phyloP scores from a whole-genome alignment of 495 filamentous ascomycete genomes.

The Cercophora scortea region DNA sequence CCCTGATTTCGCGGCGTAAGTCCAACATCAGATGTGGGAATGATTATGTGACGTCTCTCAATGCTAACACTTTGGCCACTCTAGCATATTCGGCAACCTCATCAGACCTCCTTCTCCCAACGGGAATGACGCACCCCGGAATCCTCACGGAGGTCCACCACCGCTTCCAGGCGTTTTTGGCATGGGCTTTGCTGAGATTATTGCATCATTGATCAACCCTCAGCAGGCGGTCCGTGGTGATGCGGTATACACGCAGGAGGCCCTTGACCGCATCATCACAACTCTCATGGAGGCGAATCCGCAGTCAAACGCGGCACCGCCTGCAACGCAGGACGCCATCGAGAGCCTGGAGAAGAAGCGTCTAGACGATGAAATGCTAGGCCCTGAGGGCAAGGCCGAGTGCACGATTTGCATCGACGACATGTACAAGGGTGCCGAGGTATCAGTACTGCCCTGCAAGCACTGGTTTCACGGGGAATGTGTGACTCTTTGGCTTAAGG shows the following conservation, averaged over 20 bases:
- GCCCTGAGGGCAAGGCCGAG: conserved; percentile 52
- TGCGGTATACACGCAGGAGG: conserved; percentile 87
- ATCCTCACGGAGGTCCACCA: background rate
- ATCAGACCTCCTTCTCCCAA: background rate
- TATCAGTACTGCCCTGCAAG: conserved; percentile 72
- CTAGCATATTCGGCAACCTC: background rate
- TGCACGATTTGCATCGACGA: conserved; percentile 94
- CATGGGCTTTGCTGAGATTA: conserved; percentile 27
- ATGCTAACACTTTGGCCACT: background rate
- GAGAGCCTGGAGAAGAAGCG: conserved; percentile 60
- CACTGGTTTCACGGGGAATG: conserved; percentile 89
- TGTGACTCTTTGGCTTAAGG: conserved; percentile 69
- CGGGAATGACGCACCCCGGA: background rate
- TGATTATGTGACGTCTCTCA: background rate
- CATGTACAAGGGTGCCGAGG: conserved; percentile 64
- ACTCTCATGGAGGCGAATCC: conserved; percentile 77
- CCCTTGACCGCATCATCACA: conserved; percentile 80
- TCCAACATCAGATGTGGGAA: background rate
- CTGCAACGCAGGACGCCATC: conserved; percentile 70
- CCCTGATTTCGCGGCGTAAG: conserved; percentile 13
- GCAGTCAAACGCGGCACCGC: conserved; percentile 70
- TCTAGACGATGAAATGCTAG: conserved; percentile 60
- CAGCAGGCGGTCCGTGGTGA: conserved; percentile 57
- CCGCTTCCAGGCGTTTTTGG: conserved; percentile 13
- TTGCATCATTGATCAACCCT: conserved; percentile 51